phyloP scores from a whole-genome alignment of 768 basidiomycete species.

The Galerina marginata region DNA sequence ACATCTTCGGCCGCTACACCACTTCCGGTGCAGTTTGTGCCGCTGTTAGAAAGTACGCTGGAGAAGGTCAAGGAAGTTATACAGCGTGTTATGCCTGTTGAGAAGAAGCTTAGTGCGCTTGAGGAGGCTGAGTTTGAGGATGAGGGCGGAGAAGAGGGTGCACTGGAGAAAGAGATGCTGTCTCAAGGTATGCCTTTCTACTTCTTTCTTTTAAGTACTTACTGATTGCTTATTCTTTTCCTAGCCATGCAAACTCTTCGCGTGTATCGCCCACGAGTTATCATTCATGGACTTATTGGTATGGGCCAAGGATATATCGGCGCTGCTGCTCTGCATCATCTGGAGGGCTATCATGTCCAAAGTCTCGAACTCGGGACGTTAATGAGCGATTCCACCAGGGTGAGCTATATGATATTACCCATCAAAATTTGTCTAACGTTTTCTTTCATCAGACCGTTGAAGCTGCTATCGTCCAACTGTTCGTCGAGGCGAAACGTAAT shows the following conservation, averaged over 20 bases:
- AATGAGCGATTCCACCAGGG: conserved; percentile 87
- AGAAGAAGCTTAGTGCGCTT: conserved; percentile 81
- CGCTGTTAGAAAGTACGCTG: conserved; percentile 72
- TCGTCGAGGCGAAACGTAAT: conserved; percentile 95
- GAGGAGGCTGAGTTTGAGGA: conserved; percentile 98
- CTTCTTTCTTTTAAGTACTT: neutral
- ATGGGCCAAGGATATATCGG: conserved; percentile 94
- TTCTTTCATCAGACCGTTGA: conserved; percentile 70
- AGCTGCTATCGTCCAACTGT: conserved; percentile 92
- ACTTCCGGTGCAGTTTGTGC: conserved; percentile 82
- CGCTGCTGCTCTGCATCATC: conserved; percentile 87
- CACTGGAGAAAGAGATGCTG: conserved; percentile 86
- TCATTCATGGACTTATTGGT: conserved; percentile 80
- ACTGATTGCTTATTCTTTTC: conserved; percentile 15
- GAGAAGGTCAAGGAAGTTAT: conserved; percentile 76
- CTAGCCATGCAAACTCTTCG: conserved; percentile 91
- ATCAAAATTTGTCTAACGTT: neutral
- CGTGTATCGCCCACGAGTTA: conserved; percentile 86
- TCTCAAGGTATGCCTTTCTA: conserved; percentile 68
- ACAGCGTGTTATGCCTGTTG: conserved; percentile 75
- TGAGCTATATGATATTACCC: conserved; percentile 41
- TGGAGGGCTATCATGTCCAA: conserved; percentile 96
- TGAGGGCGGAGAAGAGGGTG: conserved; percentile 72
- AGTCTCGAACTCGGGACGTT: conserved; percentile 89
- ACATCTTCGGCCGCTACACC: conserved; percentile 85